phyloP scores from a whole-genome alignment of 768 basidiomycete genomes.

The Pseudohyphozyma bogoriensis region DNA sequence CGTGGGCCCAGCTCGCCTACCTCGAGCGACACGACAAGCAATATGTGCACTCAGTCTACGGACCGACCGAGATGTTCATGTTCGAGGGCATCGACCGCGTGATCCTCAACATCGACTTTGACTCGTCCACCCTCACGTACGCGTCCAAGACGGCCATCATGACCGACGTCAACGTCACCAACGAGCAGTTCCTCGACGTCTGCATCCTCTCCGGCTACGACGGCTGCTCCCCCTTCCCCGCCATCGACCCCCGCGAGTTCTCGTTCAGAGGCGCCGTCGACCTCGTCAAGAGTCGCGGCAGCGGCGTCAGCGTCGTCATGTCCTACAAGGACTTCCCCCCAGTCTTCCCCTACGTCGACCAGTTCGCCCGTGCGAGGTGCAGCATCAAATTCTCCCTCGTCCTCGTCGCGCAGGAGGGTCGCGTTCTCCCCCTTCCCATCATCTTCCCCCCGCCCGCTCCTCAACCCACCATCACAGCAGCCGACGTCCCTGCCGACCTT shows the following conservation, averaged over 20 bases:
- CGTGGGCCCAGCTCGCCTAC: slow-evolving; percentile 94
- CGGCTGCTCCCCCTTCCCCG: slow-evolving; percentile 46
- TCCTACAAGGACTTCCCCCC: slow-evolving; percentile 65
- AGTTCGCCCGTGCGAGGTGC: slow-evolving; percentile 76
- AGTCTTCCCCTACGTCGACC: slow-evolving; percentile 71
- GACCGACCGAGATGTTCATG: slow-evolving; percentile 76
- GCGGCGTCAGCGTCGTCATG: slow-evolving; percentile 48
- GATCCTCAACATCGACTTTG: slow-evolving; percentile 77
- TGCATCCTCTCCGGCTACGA: slow-evolving; percentile 86
- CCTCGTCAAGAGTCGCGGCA: slow-evolving; percentile 22
- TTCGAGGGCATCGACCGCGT: slow-evolving; percentile 79
- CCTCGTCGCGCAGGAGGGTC: slow-evolving; percentile 62
- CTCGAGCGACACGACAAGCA: slow-evolving; percentile 83
- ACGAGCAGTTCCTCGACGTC: slow-evolving; percentile 92
- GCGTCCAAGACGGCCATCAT: slow-evolving; percentile 70
- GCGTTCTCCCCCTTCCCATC: slow-evolving; percentile 43
- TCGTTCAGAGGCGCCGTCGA: slow-evolving; percentile 33
- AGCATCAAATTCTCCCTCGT: slow-evolving; percentile 89
- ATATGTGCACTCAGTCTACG: slow-evolving; percentile 90
- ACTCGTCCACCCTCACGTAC: slow-evolving; percentile 60
- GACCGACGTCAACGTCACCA: slow-evolving; percentile 52
- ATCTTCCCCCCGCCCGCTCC: slow-evolving; percentile 43
- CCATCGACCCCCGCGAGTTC: slow-evolving; percentile 35
- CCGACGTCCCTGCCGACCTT: slow-evolving; percentile 80
- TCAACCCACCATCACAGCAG: slow-evolving; percentile 50